These are phyloP conservation scores for Balansia obtecta DNA, from an alignment of 2,329 filamentous ascomycete species.

Conservation along the genomic window DNA sequence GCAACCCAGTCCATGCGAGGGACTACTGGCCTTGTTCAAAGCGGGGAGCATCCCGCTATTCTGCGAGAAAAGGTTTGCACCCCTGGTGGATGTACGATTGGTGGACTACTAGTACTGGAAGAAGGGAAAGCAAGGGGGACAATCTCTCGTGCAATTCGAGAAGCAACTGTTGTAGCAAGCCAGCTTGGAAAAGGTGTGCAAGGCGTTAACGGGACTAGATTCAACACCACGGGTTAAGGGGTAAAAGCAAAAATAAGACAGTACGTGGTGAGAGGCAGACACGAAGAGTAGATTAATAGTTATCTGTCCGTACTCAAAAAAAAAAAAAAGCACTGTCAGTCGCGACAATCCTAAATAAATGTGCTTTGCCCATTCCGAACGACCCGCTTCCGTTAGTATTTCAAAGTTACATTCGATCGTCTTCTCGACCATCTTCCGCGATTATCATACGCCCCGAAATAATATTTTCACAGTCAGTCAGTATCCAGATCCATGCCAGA, in stretches of 20 bases:
- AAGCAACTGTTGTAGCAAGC: conserved; percentile 58
- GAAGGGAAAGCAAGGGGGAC: conserved; percentile 57
- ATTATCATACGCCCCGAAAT: not conserved
- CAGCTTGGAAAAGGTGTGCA: conserved; percentile 37
- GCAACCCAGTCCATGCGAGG: conserved; percentile 70
- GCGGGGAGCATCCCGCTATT: conserved; percentile 62
- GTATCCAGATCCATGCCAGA: not conserved
- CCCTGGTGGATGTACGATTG: conserved; percentile 67
- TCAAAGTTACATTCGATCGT: not conserved
- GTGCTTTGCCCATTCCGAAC: not conserved
- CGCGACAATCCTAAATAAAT: not conserved
- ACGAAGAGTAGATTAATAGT: not conserved
- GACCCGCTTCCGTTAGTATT: not conserved
- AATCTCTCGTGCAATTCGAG: conserved; percentile 55
- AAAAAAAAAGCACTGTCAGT: not conserved
- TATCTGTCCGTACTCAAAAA: not conserved
- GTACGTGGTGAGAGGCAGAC: not conserved
- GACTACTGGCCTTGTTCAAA: conserved; percentile 54
- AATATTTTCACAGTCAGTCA: not conserved
- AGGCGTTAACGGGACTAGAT: conserved; percentile 23
- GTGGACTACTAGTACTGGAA: conserved; percentile 60
- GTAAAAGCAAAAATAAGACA: not conserved
- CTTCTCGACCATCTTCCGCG: not conserved
- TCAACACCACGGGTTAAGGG: conserved; percentile 6
- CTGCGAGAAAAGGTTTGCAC: conserved; percentile 66